These are phyloP conservation scores for Cylindrotheca fusiformis DNA, from an alignment of 108 stramenopile genomes.

Conservation along the genomic window DNA sequence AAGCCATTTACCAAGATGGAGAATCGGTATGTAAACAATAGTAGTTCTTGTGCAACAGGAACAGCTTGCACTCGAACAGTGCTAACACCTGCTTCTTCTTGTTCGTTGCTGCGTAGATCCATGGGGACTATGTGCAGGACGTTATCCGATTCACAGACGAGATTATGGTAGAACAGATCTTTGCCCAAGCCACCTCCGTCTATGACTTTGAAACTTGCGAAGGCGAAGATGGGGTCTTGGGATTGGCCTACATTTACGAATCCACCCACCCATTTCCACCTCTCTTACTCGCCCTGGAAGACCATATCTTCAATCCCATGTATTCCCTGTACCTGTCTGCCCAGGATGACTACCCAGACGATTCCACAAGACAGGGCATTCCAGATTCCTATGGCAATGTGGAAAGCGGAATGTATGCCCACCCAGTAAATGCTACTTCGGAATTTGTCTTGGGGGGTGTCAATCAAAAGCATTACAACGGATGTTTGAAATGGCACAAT, in stretches of 20 bases:
- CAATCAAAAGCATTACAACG: constrained; percentile 40
- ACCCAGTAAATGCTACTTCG: constrained; percentile 21
- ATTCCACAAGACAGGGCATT: neutral
- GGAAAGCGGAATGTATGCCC: constrained; percentile 8
- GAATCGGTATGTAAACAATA: constrained; percentile 22
- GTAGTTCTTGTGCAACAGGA: neutral
- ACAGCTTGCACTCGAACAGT: neutral
- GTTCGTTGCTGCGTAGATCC: constrained; percentile 32
- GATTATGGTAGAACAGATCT: constrained; percentile 37
- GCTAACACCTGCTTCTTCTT: neutral
- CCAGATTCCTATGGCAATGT: constrained; percentile 15
- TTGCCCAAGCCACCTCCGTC: constrained; percentile 42
- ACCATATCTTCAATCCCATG: constrained; percentile 13
- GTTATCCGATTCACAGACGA: constrained; percentile 24
- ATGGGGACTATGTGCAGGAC: constrained; percentile 51
- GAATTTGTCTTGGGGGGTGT: constrained; percentile 52
- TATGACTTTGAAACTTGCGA: constrained; percentile 36
- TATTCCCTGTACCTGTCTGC: constrained; percentile 38
- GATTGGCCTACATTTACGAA: constrained; percentile 35
- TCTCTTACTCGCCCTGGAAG: constrained; percentile 23
- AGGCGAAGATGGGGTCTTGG: constrained; percentile 49
- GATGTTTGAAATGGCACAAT: constrained; percentile 52
- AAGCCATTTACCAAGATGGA: constrained; percentile 67
- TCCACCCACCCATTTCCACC: constrained; percentile 35
- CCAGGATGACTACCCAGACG: constrained; percentile 38